Percentiles rank a stretch among this genome's conserved stretches.
Evolutionary conservation across 768 basidiomycete genomes (phyloP).

Genomic region (Mycena galericulata): DNA sequence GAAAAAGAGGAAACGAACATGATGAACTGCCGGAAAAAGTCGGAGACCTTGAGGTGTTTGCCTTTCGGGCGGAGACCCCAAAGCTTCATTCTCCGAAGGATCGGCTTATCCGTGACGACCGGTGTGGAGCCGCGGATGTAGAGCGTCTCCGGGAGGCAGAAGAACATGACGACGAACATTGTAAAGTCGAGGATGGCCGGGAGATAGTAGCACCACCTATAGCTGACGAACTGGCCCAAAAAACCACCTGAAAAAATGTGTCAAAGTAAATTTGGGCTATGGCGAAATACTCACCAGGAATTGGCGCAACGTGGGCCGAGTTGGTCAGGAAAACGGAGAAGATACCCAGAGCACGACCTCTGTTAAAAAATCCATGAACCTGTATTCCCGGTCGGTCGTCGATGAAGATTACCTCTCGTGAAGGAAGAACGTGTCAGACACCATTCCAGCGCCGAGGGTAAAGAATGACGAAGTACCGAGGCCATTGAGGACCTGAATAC

Average conservation of each 20-base stretch:
- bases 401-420: conserved; percentile 51
- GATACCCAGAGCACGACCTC: conserved; percentile 58
- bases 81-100: conserved; percentile 27
- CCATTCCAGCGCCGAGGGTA: conserved; percentile 28
- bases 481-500: conserved; percentile 23
- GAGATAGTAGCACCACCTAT: conserved; percentile 57
- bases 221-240: conserved; percentile 26
- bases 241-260: conserved; percentile 43
- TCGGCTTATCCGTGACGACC: conserved; percentile 25
- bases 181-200: conserved; percentile 56
- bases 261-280: background rate
- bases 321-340: conserved; percentile 57
- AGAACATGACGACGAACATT: conserved; percentile 50
- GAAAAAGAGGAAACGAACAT: conserved; percentile 16
- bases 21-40: conserved; percentile 24
- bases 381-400: conserved; percentile 52
- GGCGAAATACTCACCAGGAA: conserved; percentile 41
- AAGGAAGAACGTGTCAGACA: conserved; percentile 44
- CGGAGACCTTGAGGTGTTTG: conserved; percentile 22
- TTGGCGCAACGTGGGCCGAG: conserved; percentile 56
- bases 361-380: conserved; percentile 43
- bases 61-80: conserved; percentile 26
- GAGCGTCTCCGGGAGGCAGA: conserved; percentile 57
- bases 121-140: conserved; percentile 34
- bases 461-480: conserved; percentile 28